A percentile compares a stretch with the other conserved stretches of the same genome.
Conservation (phyloP, 2,329 filamentous ascomycete genomes). For the Acarospora socialis region DNA sequence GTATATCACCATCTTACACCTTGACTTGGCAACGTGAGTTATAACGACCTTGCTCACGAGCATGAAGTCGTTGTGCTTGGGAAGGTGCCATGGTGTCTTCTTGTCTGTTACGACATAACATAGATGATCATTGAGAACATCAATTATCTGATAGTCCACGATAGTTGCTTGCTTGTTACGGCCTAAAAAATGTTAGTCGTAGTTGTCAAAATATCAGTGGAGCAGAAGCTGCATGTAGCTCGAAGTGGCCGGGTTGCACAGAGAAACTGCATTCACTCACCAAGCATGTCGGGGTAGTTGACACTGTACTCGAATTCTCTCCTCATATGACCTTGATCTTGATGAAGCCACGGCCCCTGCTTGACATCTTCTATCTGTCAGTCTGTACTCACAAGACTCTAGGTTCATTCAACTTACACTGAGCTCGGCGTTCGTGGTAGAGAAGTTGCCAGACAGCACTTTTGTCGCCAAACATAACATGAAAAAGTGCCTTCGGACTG, state of each 20-base stretch:
- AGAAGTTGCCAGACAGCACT: slow-evolving; percentile 86
- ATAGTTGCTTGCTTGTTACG: slow-evolving; percentile 45
- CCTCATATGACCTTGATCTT: slow-evolving; percentile 55
- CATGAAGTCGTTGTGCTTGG: slow-evolving; percentile 63
- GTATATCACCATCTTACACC: slow-evolving; percentile 80
- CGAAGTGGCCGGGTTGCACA: not conserved
- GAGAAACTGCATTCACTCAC: slow-evolving; percentile 25
- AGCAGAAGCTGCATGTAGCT: not conserved
- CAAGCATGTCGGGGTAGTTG: slow-evolving; percentile 50
- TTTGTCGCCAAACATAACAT: slow-evolving; percentile 92
- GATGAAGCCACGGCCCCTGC: slow-evolving; percentile 69
- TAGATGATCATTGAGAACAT: slow-evolving; percentile 63
- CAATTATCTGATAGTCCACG: slow-evolving; percentile 73
- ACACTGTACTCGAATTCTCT: slow-evolving; percentile 73
- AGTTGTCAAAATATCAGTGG: not conserved
- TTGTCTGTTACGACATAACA: slow-evolving; percentile 54
- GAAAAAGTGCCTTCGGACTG: slow-evolving; percentile 86
- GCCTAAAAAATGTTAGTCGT: slow-evolving; percentile 20
- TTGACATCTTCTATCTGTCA: slow-evolving; percentile 44
- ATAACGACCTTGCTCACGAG: slow-evolving; percentile 85
- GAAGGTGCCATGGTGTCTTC: slow-evolving; percentile 67
- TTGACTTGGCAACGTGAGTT: slow-evolving; percentile 81
- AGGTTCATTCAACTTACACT: slow-evolving; percentile 27
- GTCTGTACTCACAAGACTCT: slow-evolving; percentile 17
- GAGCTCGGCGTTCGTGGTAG: slow-evolving; percentile 67